Conservation (phyloP, 2,329 filamentous ascomycete genomes). For the Pseudocercospora cruenta region DNA sequence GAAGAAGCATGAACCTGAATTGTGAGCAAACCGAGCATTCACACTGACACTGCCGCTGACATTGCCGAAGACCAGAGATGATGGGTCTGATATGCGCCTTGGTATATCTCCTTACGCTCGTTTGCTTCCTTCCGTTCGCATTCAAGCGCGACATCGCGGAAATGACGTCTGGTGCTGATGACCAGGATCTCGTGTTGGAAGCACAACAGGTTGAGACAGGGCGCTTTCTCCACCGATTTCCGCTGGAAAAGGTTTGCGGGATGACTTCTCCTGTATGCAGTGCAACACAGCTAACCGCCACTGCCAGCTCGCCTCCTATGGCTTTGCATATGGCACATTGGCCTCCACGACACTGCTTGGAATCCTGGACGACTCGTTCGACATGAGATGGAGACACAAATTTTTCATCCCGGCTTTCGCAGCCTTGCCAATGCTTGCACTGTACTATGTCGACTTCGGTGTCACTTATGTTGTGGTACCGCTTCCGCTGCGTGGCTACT, state of each 20-base stretch:
- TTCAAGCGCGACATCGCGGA: slow-evolving; percentile 99
- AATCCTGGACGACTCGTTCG: slow-evolving; percentile 93
- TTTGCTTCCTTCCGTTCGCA: slow-evolving; percentile 92
- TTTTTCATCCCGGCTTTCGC: slow-evolving; percentile 96
- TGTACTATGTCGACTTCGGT: slow-evolving; percentile 98
- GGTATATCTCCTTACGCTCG: slow-evolving; percentile 86
- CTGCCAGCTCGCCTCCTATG: slow-evolving; percentile 82
- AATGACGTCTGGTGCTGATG: slow-evolving; percentile 90
- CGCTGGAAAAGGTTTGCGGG: slow-evolving; percentile 71
- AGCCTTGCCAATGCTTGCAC: slow-evolving; percentile 87
- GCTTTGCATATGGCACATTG: slow-evolving; percentile 90
- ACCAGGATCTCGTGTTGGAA: slow-evolving; percentile 80
- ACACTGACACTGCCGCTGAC: slow-evolving; percentile 23
- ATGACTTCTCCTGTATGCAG: slow-evolving; percentile 45
- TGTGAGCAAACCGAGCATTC: slow-evolving; percentile 55
- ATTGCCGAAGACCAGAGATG: slow-evolving; percentile 71
- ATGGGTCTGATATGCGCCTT: slow-evolving; percentile 94
- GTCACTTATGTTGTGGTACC: slow-evolving; percentile 95
- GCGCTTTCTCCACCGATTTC: slow-evolving; percentile 85
- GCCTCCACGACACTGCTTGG: slow-evolving; percentile 90
- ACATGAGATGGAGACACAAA: slow-evolving; percentile 98
- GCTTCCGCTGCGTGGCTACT: slow-evolving; percentile 77
- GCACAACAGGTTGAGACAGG: slow-evolving; percentile 76
- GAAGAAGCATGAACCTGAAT: slow-evolving; percentile 73
- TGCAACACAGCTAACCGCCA: slow-evolving; percentile 44